These are phyloP conservation scores for Helminthosporium solani DNA, from an alignment of 2,329 filamentous ascomycete species.

Conservation along the genomic window DNA sequence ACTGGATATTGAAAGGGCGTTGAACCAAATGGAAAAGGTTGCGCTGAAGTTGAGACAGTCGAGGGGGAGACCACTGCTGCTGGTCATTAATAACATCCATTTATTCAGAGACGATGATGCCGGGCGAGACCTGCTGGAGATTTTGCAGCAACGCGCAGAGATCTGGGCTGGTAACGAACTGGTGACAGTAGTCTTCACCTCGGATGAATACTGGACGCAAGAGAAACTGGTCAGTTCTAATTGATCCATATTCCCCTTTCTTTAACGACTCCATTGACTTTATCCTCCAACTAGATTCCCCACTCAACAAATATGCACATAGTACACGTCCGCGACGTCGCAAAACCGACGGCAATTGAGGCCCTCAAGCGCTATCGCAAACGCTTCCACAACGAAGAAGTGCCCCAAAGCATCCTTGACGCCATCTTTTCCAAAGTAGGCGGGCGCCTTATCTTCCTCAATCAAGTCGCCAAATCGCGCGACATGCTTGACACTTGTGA, in stretches of 20 bases:
- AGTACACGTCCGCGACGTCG: constrained; percentile 77
- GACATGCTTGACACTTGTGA: constrained; percentile 82
- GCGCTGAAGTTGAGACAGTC: constrained; percentile 68
- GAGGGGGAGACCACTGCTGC: constrained; percentile 68
- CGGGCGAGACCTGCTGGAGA: constrained; percentile 83
- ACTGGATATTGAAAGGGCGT: constrained; percentile 89
- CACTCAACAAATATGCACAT: constrained; percentile 93
- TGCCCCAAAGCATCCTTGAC: constrained; percentile 60
- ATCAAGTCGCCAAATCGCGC: constrained; percentile 76
- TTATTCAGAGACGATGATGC: constrained; percentile 86
- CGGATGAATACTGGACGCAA: constrained; percentile 97
- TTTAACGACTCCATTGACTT: too few relatives aligned
- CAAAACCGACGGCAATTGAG: constrained; percentile 70
- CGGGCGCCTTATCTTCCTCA: constrained; percentile 82
- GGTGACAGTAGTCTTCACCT: constrained; percentile 90
- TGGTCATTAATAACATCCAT: constrained; percentile 94
- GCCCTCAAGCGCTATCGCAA: constrained; percentile 75
- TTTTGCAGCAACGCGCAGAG: constrained; percentile 92
- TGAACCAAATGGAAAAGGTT: constrained; percentile 97
- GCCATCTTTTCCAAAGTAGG: constrained; percentile 86
- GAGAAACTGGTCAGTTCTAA: constrained; percentile 62
- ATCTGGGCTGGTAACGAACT: constrained; percentile 91
- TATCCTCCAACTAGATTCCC: constrained; percentile 57
- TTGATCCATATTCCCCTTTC: too few relatives aligned
- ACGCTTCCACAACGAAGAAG: constrained; percentile 68